Evolutionary conservation across 208 protist species (phyloP), one percentile per base, ranked within the genome.

Genomic region (Strigomonas culicis): DNA sequence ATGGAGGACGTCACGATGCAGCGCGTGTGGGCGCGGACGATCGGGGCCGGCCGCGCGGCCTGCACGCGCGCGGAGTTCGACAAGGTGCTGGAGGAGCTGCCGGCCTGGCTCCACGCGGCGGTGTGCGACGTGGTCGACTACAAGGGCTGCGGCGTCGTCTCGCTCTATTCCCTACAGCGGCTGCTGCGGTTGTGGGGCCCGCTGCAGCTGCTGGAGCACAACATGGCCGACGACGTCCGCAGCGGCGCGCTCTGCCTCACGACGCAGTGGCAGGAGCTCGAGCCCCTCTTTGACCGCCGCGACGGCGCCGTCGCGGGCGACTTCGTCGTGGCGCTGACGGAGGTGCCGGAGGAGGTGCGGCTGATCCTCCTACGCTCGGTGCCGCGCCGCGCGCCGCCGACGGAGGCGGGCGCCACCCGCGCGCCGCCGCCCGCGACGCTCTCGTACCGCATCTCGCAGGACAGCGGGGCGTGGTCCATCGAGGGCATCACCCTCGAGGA

Each of bases 111-210:
- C n/a, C 74, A 70, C 44, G 25, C 39, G 22, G 69, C 77, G 8
- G 63, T 93, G 47, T 77, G 84, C 77, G 56, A 74, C 27, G 79
- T 89, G 41, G 46, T 90, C 15, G 65, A 91, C 78, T 90, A 86
- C 69, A 75, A 82, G 39, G 53, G 74, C 25, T 90, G 85, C 63
- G 90, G 85, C 46, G 82, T 96, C 11, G 70, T 93, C 34, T 92
- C 87, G 4, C 66, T 93, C 34, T 92, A 84, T 61, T 78, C 81
- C 21, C 61, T 96, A 66, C 72, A 84, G 19, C 69, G 79, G n/a
- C 77, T 96, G 15, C 72, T 96, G 19, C 60, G 58, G 46, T 74
- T 96, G 49, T 96, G 86, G 87, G 90, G 90, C 19, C 87, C 90
- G 41, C 81, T 96, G 62, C 66, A 85, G 41, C 63, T 94, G 56